Base-by-base conservation (phyloP, 352 stramenopile species). In the Bremia lactucae region DNA sequence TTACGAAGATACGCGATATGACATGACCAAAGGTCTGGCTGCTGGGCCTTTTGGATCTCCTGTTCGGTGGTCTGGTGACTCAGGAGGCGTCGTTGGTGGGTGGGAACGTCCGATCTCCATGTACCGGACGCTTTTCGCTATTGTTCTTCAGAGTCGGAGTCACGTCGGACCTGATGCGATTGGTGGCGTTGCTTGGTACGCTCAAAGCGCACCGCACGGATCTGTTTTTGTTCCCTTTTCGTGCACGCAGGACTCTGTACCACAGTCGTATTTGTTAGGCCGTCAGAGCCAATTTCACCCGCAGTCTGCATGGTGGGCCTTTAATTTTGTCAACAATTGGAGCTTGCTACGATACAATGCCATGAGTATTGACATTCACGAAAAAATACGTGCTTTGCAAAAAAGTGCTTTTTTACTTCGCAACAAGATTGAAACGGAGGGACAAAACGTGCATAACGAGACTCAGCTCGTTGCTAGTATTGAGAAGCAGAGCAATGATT, bases 81-180 rank as follows among this genome's bases (percentile, higher is more conserved):
- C 61, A 10, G 47, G 71, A 13, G 71, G 66, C 18, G 61, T 83
- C 19, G 41, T 62, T 15, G 83, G 83, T 16, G 73, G 68, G 6
- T 94, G 85, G 73, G 84, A 95, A 55, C 76, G 89, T 2, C 60
- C 84, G 5, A 96, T 97, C 45, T 96, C 84, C 6, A 76, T 97
- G 46, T 93, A 87, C 46, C 84, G 90, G 16, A 96, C 87, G 19
- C 37, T 86, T 9, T 89, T 76, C 41, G 81, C 68, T 28, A 95
- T 97, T 56, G 72, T 83, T 19, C 48, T 83, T 9, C 76, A 89
- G 41, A 59, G 46, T 14, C 56, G 69, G 0, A 45, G 29, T 18
- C 22, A 55, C 16, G 46, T 49, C 0, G 43, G 76, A 0, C 51
- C 64, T 0, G 57, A 85, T 41, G 53, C 60, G 2, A 20, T 85